Conservation (phyloP, 1,284 basidiomycete genomes). For the Malassezia globosa region DNA sequence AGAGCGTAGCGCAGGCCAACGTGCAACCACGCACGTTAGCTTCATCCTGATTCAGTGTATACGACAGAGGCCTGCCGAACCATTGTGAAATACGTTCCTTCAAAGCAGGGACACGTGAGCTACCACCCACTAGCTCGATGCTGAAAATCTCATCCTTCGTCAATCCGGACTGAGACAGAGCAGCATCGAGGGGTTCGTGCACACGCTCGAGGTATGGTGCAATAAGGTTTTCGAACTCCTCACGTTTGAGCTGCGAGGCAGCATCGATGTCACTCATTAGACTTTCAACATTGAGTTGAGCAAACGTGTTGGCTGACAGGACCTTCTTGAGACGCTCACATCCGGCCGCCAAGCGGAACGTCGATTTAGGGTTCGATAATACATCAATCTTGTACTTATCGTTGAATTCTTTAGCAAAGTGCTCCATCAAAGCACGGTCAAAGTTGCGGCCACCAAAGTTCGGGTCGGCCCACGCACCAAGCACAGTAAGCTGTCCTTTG, state of each 20-base stretch:
- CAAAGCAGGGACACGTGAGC: conserved; percentile 42
- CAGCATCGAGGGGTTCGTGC: conserved; percentile 33
- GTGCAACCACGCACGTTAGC: conserved; percentile 43
- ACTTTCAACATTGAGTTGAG: conserved; percentile 45
- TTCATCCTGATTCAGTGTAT: conserved; percentile 46
- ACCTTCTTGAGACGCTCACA: conserved; percentile 47
- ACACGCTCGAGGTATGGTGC: conserved; percentile 37
- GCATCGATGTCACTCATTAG: conserved; percentile 47
- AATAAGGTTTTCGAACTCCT: conserved; percentile 44
- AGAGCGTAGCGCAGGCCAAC: conserved; percentile 45
- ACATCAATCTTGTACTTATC: conserved; percentile 47
- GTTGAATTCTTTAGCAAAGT: conserved; percentile 47
- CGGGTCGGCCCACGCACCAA: conserved; percentile 41
- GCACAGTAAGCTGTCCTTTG: conserved; percentile 46
- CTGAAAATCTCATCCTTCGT: conserved; percentile 43
- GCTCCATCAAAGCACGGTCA: conserved; percentile 43
- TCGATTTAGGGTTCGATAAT: conserved; percentile 43
- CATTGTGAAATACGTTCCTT: conserved; percentile 40
- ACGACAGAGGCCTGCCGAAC: conserved; percentile 38
- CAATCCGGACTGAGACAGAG: conserved; percentile 39
- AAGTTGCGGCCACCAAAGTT: conserved; percentile 47
- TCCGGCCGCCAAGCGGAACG: conserved; percentile 43
- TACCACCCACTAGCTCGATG: conserved; percentile 44
- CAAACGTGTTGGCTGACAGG: conserved; percentile 45
- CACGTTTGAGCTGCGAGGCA: conserved; percentile 43